Conservation (phyloP, 257 asterid species). For the Solanum boliviense region DNA sequence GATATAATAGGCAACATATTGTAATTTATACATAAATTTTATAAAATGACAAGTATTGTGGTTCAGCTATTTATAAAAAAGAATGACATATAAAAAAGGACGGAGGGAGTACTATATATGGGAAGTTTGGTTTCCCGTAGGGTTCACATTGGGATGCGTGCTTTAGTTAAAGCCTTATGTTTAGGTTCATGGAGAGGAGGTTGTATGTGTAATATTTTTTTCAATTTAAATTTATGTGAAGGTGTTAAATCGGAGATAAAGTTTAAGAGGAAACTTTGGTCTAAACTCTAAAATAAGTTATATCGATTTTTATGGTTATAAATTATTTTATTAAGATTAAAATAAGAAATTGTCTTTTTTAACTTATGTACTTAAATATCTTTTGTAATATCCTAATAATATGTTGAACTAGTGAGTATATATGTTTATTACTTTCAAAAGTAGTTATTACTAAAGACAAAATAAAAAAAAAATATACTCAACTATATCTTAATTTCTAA, state of each 20-base stretch:
- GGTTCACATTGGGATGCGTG: not conserved
- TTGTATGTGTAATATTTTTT: not conserved
- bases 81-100: no score
- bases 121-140: not conserved
- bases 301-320: not conserved
- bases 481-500: no score
- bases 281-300: not conserved
- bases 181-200: not conserved
- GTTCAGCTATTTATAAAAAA: no score
- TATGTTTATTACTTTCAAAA: not conserved
- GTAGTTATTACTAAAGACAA: not conserved
- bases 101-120: not conserved
- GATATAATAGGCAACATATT: no score
- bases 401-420: not conserved
- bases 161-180: not conserved
- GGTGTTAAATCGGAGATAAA: not conserved
- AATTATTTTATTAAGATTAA: no score
- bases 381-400: not conserved
- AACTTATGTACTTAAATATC: no score
- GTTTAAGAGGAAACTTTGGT: not conserved
- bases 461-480: not conserved
- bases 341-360: no score
- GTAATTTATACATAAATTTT: no score
- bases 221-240: fast-evolving
- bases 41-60: no score